These are phyloP conservation scores for Arthrobotrys conoides DNA, from an alignment of 2,329 filamentous ascomycete genomes.

Conservation along the genomic window DNA sequence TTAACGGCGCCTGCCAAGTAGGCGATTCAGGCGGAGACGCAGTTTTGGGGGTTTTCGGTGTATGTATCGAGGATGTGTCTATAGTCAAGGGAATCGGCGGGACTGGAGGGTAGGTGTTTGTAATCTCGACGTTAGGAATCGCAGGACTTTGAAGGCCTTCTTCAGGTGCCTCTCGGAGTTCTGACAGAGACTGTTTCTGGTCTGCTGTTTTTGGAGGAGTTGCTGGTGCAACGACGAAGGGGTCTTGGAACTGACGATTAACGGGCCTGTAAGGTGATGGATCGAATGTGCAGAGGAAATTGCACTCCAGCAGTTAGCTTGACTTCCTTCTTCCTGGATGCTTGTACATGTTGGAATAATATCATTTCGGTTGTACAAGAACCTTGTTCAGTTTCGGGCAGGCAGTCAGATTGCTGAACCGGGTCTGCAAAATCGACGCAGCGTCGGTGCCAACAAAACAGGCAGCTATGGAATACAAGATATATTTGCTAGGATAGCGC, in stretches of 20 bases:
- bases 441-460: constrained; percentile 36
- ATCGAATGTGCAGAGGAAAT: constrained; percentile 43
- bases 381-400: constrained; percentile 55
- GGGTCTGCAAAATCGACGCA: constrained; percentile 40
- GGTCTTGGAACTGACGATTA: constrained; percentile 58
- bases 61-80: constrained; percentile 56
- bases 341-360: constrained; percentile 32
- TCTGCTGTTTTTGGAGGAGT: constrained; percentile 59
- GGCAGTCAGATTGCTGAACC: constrained; percentile 47
- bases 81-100: constrained; percentile 44
- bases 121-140: constrained; percentile 49
- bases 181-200: constrained; percentile 56
- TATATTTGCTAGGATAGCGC: constrained; percentile 19
- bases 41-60: constrained; percentile 54
- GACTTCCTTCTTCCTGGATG: constrained; percentile 23
- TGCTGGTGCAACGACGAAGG: constrained; percentile 52
- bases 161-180: constrained; percentile 56
- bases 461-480: constrained; percentile 38
- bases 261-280: constrained; percentile 49
- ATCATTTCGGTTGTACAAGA: constrained; percentile 57
- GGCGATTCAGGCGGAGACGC: constrained; percentile 53
- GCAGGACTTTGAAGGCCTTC: constrained; percentile 41
- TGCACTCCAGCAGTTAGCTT: constrained; percentile 54
- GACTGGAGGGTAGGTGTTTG: constrained; percentile 34
- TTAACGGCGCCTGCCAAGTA: constrained; percentile 55